Evolutionary conservation across 1,284 basidiomycete genomes (phyloP).

Genomic region (Ustilago shanxiensis): DNA sequence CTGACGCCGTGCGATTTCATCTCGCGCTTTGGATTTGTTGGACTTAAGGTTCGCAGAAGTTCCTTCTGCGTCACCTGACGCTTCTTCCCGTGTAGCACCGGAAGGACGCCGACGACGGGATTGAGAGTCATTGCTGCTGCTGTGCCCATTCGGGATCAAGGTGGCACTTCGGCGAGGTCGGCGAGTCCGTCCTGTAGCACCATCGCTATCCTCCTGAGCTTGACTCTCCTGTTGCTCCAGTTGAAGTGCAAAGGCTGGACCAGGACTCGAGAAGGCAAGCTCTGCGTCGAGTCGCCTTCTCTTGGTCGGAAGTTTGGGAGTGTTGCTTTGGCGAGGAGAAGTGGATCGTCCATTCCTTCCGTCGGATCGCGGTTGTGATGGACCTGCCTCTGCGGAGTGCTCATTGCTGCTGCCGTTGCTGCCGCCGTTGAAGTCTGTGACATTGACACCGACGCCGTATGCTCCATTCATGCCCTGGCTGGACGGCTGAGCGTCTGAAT

Average conservation of each 20-base stretch:
- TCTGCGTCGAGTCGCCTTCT: conserved; percentile 58
- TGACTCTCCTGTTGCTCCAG: conserved; percentile 13
- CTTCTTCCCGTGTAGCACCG: conserved; percentile 12
- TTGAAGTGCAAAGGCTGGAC: conserved; percentile 57
- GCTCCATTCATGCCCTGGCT: conserved; percentile 8
- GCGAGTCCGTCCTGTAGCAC: conserved; percentile 20
- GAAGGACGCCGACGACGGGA: conserved; percentile 13
- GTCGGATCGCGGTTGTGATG: conserved; percentile 21
- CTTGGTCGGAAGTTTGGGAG: conserved; percentile 41
- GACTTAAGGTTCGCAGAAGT: conserved; percentile 9
- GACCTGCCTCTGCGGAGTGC: conserved; percentile 19
- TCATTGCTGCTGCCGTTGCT: conserved; percentile 2
- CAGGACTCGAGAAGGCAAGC: conserved; percentile 64
- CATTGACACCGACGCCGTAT: conserved; percentile 12
- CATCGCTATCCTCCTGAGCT: conserved; percentile 19
- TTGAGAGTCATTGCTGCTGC: conserved; percentile 12
- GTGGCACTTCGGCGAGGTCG: conserved; percentile 35
- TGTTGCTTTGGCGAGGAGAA: conserved; percentile 15
- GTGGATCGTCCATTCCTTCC: conserved; percentile 12
- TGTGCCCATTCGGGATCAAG: conserved; percentile 8
- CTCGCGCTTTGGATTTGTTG: conserved; percentile 15
- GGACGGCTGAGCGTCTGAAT: conserved; percentile 11
- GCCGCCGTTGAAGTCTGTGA: neutral
- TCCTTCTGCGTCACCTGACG: neutral
- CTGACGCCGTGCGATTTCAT: conserved; percentile 18